Evolutionary conservation across 164 flowering plant species (phyloP), one percentile per base, ranked within the genome.

Genomic region (Sedum album): DNA sequence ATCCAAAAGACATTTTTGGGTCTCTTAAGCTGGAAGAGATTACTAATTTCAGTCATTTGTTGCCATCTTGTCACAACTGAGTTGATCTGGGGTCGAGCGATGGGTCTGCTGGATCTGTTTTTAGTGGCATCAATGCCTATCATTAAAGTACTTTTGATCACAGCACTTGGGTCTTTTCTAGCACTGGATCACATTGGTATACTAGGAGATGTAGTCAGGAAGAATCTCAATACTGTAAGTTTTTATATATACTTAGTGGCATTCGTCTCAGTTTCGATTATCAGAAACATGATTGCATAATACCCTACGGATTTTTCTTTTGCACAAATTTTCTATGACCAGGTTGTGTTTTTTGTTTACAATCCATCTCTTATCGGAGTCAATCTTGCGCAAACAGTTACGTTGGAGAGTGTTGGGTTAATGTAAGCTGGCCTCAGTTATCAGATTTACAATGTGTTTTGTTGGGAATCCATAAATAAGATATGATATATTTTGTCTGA

Each of bases 71-170:
- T 3, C 38, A 35, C 38, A 35, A 35, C 5, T 35, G 7, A 35
- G 38, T 35, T 35, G n/a, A 35, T 35, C 38, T 35, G 38, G 3
- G 7, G 3, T 35, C 38, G 38, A 35, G 38, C 38, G 38, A 80
- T 78, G 81, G 77, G 70, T 46, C 39, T 80, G 68, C n/a, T 78
- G 70, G 72, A 73, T 31, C 69, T 82, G 7, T 79, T 80, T 25
- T 35, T 75, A 0, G 71, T 71, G 20, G 68, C 85, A 5, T 77
- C 78, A 18, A 77, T 77, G 64, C 84, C 82, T 1, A 80, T 80
- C 25, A 2, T 81, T 38, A 79, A 81, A 68, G 79, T 81, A 68
- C 73, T 82, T 9, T 17, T 80, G 49, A 42, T 81, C 30, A 82
- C 83, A 1, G 79, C 60, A 20, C 65, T 80, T 15, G 82, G 86